phyloP scores from a whole-genome alignment of 2,329 filamentous ascomycete species.

The Tolypocladium ovalisporum region DNA sequence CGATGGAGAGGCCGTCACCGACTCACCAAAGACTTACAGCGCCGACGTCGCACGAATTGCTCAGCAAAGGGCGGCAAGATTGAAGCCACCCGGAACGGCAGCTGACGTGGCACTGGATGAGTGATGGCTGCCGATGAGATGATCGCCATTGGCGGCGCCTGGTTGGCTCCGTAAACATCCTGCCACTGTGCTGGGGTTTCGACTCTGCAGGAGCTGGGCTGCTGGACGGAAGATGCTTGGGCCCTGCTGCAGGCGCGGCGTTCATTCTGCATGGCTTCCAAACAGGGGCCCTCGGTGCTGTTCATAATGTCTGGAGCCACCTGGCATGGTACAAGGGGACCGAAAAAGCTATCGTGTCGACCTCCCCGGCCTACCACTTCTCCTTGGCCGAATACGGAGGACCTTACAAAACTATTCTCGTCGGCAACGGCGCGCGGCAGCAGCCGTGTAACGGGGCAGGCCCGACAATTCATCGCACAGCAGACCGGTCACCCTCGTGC shows the following conservation, averaged over 20 bases:
- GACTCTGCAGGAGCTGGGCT: neutral
- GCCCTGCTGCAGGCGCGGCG: neutral
- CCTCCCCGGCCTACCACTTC: neutral
- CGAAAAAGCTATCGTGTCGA: neutral
- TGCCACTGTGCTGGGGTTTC: neutral
- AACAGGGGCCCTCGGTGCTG: neutral
- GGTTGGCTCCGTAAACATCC: neutral
- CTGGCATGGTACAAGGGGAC: neutral
- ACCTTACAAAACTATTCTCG: constrained; percentile 25
- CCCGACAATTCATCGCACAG: constrained; percentile 1
- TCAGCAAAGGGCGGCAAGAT: neutral
- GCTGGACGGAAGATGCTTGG: neutral
- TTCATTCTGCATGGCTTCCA: constrained; percentile 2
- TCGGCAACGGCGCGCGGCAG: constrained; percentile 21
- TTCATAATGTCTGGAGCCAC: constrained; percentile 1
- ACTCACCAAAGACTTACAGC: neutral
- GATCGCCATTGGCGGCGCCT: neutral
- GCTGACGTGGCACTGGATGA: neutral
- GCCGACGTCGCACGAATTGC: neutral
- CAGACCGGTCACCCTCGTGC: neutral
- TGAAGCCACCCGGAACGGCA: neutral
- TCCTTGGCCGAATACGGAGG: constrained; percentile 3
- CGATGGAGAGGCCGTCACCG: neutral
- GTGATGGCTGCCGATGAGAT: neutral
- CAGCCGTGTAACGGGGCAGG: constrained; percentile 12